Evolutionary conservation across 2,329 filamentous ascomycete genomes (phyloP), one percentile per base, ranked within the genome.

Genomic region (Amylocarpus encephaloides): DNA sequence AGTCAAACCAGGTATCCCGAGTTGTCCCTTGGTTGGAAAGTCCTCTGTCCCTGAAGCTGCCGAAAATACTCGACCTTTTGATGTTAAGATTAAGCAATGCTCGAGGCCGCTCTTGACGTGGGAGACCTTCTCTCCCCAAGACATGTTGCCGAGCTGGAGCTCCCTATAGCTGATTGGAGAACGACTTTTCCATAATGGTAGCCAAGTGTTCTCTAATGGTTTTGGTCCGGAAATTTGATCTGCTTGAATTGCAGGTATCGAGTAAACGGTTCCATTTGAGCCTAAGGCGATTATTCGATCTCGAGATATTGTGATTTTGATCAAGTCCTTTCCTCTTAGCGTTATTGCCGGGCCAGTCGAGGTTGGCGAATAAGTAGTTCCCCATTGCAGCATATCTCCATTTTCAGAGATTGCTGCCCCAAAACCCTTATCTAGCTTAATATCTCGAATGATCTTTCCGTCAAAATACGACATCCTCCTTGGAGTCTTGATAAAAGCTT

Each of bases 361-460:
- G 4, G 80, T 75, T 49, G 78, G 75, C 6, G 85, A 85, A 65
- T 85, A 96, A 3, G 77, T 88, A 3, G 76, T 76, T 1, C 93
- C 93, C 93, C 93, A 98, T 70, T 97, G 91, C 11, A 96, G 74
- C 40, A 98, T 68, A 65, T 97, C 86, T 3, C 93, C 93, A 55
- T 85, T 83, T 66, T 96, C 91, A 4, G 84, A 85, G 36, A 97
- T 84, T 9, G 93, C 93, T 3, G 83, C 92, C 7, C 88, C 93
- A 65, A 94, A 91, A 36, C 81, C 80, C 48, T 81, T 77, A 52
- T 90, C 88, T 44, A 97, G 71, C 71, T 95, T 95, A 56, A 97
- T 73, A 65, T 96, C 93, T 43, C 92, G 79, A 38, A 98, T 73
- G 13, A 96, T 68, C 67, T 88, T 80, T 29, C 85, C 86, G 63